Conservation (phyloP, 108 stramenopile genomes). For the Fragilaria crotonensis region DNA sequence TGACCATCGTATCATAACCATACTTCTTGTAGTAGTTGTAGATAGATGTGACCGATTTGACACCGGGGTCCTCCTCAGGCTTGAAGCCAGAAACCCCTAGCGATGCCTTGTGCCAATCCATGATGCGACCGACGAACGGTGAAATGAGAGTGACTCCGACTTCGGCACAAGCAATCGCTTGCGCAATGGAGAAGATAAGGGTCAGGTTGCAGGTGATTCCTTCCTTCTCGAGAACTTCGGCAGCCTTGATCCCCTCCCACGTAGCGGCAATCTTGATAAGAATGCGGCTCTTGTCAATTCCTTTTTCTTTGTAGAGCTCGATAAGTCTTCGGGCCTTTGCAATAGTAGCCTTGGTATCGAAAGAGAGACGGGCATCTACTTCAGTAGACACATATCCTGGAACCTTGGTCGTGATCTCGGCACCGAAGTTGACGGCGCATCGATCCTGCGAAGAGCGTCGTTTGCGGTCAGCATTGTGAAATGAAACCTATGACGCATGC, state of each 20-base stretch:
- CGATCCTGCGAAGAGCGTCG: slow-evolving; percentile 67
- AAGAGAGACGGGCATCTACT: slow-evolving; percentile 98
- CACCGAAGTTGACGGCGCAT: slow-evolving; percentile 95
- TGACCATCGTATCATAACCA: slow-evolving; percentile 95
- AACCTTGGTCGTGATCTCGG: slow-evolving; percentile 96
- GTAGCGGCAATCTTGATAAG: slow-evolving; percentile 96
- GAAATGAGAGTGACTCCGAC: slow-evolving; percentile 95
- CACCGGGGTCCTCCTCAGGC: slow-evolving; percentile 92
- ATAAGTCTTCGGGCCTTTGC: slow-evolving; percentile 93
- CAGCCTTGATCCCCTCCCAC: slow-evolving; percentile 98
- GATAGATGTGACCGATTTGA: slow-evolving; percentile 86
- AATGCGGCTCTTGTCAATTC: slow-evolving; percentile 90
- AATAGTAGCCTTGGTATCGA: slow-evolving; percentile 93
- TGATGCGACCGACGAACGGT: slow-evolving; percentile 98
- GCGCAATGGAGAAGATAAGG: slow-evolving; percentile 90
- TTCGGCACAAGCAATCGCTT: slow-evolving; percentile 98
- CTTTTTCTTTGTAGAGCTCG: slow-evolving; percentile 85
- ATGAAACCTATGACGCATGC: background rate
- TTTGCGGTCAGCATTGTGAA: background rate
- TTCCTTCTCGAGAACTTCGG: slow-evolving; percentile 89
- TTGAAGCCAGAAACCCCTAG: slow-evolving; percentile 64
- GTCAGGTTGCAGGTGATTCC: slow-evolving; percentile 99
- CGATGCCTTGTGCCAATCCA: slow-evolving; percentile 96
- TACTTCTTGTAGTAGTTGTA: slow-evolving; percentile 99
- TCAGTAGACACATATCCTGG: slow-evolving; percentile 99